Evolutionary conservation across 192 early-diverging fungal species (phyloP).

Genomic region (Chytriomyces sp.): DNA sequence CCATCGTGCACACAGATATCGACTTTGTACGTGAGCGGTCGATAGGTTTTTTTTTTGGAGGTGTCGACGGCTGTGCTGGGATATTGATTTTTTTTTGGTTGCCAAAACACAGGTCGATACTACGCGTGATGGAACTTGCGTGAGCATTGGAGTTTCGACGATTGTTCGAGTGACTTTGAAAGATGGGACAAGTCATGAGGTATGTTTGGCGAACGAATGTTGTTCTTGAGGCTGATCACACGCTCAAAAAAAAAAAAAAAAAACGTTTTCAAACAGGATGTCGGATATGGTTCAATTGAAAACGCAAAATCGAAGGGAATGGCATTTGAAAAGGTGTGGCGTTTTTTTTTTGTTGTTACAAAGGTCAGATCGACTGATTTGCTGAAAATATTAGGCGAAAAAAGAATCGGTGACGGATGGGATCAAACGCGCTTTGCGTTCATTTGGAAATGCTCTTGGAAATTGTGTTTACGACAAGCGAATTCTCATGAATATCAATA

Average conservation of each 20-base stretch:
- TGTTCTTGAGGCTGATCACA: neutral
- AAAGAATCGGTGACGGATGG: slow-evolving; percentile 93
- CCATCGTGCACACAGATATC: slow-evolving; percentile 71
- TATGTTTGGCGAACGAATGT: slow-evolving; percentile 20
- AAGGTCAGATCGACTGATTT: neutral
- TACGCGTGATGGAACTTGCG: slow-evolving; percentile 27
- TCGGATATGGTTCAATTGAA: slow-evolving; percentile 85
- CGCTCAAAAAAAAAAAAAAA: too few relatives aligned
- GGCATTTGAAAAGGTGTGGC: slow-evolving; percentile 81
- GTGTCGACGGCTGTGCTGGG: too few relatives aligned
- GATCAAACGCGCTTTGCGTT: slow-evolving; percentile 82
- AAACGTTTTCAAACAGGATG: slow-evolving; percentile 62
- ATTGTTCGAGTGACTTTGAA: slow-evolving; percentile 81
- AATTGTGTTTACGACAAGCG: slow-evolving; percentile 87
- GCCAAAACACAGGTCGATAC: slow-evolving; percentile 21
- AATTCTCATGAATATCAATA: slow-evolving; percentile 42
- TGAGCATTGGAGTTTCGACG: slow-evolving; percentile 74
- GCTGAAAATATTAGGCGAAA: slow-evolving; percentile 58
- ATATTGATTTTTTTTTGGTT: too few relatives aligned
- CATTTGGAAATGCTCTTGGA: slow-evolving; percentile 86
- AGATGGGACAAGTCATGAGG: slow-evolving; percentile 87
- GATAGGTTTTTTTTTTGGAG: neutral
- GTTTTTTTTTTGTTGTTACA: neutral
- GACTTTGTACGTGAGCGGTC: slow-evolving; percentile 70
- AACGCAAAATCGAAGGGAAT: slow-evolving; percentile 74